Percentiles rank a stretch among this genome's conserved stretches.
These are phyloP conservation scores for Calonectria hawksworthii DNA, from an alignment of 2,329 filamentous ascomycete species.

Conservation along the genomic window DNA sequence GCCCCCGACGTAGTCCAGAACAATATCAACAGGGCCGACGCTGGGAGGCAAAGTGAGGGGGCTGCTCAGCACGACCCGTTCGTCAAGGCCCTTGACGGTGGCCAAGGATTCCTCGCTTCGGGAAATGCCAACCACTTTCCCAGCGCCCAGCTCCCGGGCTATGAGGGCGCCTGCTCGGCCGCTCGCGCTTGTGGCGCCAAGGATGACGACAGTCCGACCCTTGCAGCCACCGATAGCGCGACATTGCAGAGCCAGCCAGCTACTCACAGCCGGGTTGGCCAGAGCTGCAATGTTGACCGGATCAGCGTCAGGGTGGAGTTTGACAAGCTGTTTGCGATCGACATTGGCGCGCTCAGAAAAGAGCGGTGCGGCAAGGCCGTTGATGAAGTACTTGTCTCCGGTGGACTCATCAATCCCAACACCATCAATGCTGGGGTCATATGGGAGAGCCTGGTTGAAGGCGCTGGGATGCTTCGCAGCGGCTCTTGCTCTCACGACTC, in stretches of 20 bases:
- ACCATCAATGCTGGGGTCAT: slow-evolving; percentile 28
- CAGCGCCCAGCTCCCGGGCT: slow-evolving; percentile 19
- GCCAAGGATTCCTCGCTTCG: slow-evolving; percentile 16
- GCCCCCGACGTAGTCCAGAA: slow-evolving; percentile 30
- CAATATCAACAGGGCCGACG: slow-evolving; percentile 27
- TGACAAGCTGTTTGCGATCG: slow-evolving; percentile 13
- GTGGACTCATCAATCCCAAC: slow-evolving; percentile 26
- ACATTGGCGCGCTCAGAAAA: slow-evolving; percentile 26
- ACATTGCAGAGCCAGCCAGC: slow-evolving; percentile 25
- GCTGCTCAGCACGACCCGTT: slow-evolving; percentile 15
- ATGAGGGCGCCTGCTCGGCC: slow-evolving; percentile 19
- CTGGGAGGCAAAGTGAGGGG: slow-evolving; percentile 9
- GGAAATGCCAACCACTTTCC: slow-evolving; percentile 16
- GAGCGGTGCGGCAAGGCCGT: slow-evolving; percentile 1
- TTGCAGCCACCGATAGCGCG: slow-evolving; percentile 13
- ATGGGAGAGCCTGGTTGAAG: slow-evolving; percentile 9
- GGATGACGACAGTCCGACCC: slow-evolving; percentile 23
- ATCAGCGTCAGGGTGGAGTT: slow-evolving; percentile 16
- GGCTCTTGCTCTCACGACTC: slow-evolving; percentile 14
- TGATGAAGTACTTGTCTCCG: slow-evolving; percentile 27
- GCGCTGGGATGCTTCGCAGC: slow-evolving; percentile 14
- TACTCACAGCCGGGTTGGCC: slow-evolving; percentile 23
- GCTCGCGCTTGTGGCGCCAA: slow-evolving; percentile 31
- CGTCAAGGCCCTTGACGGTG: slow-evolving; percentile 18
- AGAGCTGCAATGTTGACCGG: slow-evolving; percentile 23